Evolutionary conservation across 2,329 filamentous ascomycete species (phyloP).

Genomic region (Aspergillus sp.): DNA sequence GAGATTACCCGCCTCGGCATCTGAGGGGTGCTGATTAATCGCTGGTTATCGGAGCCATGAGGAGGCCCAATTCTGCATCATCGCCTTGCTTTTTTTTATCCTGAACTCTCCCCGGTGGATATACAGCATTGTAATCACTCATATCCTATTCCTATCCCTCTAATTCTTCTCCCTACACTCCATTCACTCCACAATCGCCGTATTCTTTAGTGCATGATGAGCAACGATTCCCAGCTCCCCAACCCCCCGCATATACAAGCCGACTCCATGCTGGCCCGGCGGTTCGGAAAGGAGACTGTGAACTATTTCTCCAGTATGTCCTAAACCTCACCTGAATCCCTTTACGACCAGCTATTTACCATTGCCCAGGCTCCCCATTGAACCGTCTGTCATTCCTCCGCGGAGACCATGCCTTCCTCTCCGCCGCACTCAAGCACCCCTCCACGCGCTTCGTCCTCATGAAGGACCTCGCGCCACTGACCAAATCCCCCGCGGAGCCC

Average conservation of each 20-base stretch:
- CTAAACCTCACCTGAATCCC: not conserved
- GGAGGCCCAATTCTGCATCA: not conserved
- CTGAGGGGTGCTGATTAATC: slow-evolving; percentile 16
- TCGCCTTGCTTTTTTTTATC: not conserved
- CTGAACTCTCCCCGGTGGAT: not conserved
- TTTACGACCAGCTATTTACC: not conserved
- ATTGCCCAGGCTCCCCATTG: slow-evolving; percentile 46
- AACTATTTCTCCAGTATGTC: slow-evolving; percentile 53
- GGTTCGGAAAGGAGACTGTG: slow-evolving; percentile 52
- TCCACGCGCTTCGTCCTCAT: slow-evolving; percentile 70
- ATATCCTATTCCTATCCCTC: not conserved
- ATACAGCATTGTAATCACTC: not conserved
- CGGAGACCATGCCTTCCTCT: slow-evolving; percentile 49
- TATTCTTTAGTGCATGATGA: slow-evolving; percentile 26
- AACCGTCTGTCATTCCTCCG: slow-evolving; percentile 54
- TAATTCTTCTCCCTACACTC: not conserved
- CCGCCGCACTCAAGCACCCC: slow-evolving; percentile 50
- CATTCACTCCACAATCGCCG: not conserved
- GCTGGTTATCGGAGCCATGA: slow-evolving; percentile 12
- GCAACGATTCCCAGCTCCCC: slow-evolving; percentile 48
- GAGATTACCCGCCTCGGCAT: slow-evolving; percentile 8
- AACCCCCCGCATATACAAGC: slow-evolving; percentile 59
- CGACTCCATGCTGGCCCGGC: slow-evolving; percentile 56
- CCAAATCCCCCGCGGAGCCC: slow-evolving; percentile 61
- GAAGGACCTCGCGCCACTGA: slow-evolving; percentile 74